Conservation (phyloP, 805 yeast species). For the Ogataea zsoltii region DNA sequence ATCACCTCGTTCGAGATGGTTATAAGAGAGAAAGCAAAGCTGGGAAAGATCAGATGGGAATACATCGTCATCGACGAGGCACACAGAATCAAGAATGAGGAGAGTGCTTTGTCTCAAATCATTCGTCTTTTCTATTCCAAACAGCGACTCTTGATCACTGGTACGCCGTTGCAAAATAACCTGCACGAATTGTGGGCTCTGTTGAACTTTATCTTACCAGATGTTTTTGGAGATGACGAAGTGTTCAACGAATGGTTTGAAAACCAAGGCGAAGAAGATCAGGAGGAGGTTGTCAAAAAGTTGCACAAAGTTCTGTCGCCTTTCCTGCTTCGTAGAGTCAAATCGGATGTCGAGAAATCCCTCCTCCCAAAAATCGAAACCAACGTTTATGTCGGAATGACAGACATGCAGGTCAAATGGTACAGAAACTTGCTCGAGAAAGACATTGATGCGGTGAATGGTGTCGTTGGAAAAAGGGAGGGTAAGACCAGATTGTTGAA, state of each 20-base stretch:
- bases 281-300: slow-evolving; percentile 84
- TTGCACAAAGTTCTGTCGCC: slow-evolving; percentile 87
- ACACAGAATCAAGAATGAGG: slow-evolving; percentile 94
- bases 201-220: slow-evolving; percentile 86
- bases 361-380: slow-evolving; percentile 87
- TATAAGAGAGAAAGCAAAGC: slow-evolving; percentile 76
- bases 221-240: slow-evolving; percentile 89
- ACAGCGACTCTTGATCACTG: slow-evolving; percentile 85
- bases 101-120: slow-evolving; percentile 87
- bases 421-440: slow-evolving; percentile 84
- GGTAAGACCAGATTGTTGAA: slow-evolving; percentile 88
- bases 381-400: slow-evolving; percentile 90
- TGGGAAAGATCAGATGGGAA: slow-evolving; percentile 88
- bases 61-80: slow-evolving; percentile 95
- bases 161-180: slow-evolving; percentile 94
- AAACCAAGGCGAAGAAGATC: slow-evolving; percentile 59
- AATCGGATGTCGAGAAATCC: slow-evolving; percentile 90
- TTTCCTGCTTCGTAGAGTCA: slow-evolving; percentile 83
- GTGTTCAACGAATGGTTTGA: slow-evolving; percentile 94
- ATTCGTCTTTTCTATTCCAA: slow-evolving; percentile 85
- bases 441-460: slow-evolving; percentile 95
- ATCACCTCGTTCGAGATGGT: slow-evolving; percentile 94
- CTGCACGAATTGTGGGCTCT: slow-evolving; percentile 96
- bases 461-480: slow-evolving; percentile 91
- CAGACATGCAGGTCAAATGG: slow-evolving; percentile 94